Evolutionary conservation across 495 filamentous ascomycete genomes (phyloP).

Genomic region (Beverwykella pulmonaria): DNA sequence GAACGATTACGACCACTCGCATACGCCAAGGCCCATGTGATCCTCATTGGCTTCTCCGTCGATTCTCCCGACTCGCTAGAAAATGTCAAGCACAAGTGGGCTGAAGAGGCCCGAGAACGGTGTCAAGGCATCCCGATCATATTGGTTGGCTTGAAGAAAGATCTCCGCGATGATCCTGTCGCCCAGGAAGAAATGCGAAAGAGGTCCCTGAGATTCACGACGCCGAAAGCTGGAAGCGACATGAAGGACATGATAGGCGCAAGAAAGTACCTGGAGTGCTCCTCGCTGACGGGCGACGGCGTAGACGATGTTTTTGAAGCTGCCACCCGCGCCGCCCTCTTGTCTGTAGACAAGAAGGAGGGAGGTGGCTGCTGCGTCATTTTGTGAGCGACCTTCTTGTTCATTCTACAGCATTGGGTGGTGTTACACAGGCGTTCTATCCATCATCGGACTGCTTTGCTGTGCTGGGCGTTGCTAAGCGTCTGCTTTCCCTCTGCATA

Average conservation of each 20-base stretch:
- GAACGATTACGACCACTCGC: slow-evolving; percentile 84
- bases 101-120: slow-evolving; percentile 92
- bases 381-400: slow-evolving; percentile 58
- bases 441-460: slow-evolving; percentile 15
- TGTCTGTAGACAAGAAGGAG: slow-evolving; percentile 88
- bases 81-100: slow-evolving; percentile 99
- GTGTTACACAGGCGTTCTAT: slow-evolving; percentile 19
- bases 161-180: slow-evolving; percentile 90
- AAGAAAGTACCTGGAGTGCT: slow-evolving; percentile 96
- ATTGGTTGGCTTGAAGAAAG: slow-evolving; percentile 95
- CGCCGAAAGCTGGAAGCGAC: slow-evolving; percentile 74
- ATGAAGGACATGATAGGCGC: slow-evolving; percentile 85
- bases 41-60: slow-evolving; percentile 93
- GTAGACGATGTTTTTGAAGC: slow-evolving; percentile 99
- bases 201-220: slow-evolving; percentile 84
- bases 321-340: slow-evolving; percentile 89
- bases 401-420: slow-evolving; percentile 33
- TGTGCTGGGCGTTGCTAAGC: slow-evolving; percentile 16
- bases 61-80: slow-evolving; percentile 96
- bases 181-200: slow-evolving; percentile 98
- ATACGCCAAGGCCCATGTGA: slow-evolving; percentile 96
- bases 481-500: slow-evolving; percentile 13
- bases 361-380: slow-evolving; percentile 85
- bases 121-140: slow-evolving; percentile 94
- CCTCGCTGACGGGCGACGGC: slow-evolving; percentile 92